Base-by-base conservation (phyloP, 805 yeast species). In the Teunomyces gatunensis region DNA sequence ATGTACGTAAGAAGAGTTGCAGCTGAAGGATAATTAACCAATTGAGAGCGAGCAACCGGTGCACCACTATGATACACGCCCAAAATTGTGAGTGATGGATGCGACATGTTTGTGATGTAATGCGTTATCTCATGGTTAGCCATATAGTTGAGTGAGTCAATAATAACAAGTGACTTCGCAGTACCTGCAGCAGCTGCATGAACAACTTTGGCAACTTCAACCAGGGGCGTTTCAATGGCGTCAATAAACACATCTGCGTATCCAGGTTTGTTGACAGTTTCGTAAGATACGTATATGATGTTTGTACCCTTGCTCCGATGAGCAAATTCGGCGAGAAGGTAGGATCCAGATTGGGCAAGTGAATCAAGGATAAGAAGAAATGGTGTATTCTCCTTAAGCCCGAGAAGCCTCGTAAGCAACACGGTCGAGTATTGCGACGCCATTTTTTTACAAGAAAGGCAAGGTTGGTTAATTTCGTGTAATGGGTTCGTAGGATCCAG, bases 321-420 rank as follows among this genome's bases (percentile, higher is more conserved):
- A 2, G 75, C 64, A 42, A 90, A 73, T 59, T 89, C 97, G 23
- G 67, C 59, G 1, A 87, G 58, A 10, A 91, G 63, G 40, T 69
- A 57, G 27, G 67, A 55, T 0, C 89, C 80, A 0, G 94, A 80
- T 62, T 91, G 97, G 0, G 77, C 70, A 7, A 89, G 65, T 1
- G 87, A 75, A 61, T 94, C 98, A 6, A 79, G 59, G 3, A 86
- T 71, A 4, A 92, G 71, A 2, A 89, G 63, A 46, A 92, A 79
- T 0, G 96, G 95, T 0, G 92, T 78, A 18, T 65, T 65, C 57
- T 94, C 98, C 53, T 84, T 87, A 44, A 88, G 67, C 2, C 83
- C 66, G 2, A 94, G 64, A 5, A 89, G 69, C 49, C 98, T 69
- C 40, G 77, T 81, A 47, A 91, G 70, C 5, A 90, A 69, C 28